Base-by-base conservation (phyloP, 768 basidiomycete species). In the Leccinum sublutescens region DNA sequence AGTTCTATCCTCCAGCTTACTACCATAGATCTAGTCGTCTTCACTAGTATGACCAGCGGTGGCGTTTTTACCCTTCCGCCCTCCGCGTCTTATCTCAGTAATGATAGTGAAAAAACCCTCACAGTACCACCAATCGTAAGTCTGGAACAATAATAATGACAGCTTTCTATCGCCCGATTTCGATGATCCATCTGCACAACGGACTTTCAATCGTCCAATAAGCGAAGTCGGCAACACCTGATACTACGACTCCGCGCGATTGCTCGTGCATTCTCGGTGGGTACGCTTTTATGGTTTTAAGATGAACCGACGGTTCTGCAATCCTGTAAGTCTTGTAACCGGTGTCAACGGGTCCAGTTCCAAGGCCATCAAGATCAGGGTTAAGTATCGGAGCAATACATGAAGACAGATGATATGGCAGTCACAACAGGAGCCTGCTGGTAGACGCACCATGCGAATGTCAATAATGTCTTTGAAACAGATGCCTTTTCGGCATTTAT, bases 11-110 rank as follows among this genome's bases (percentile, higher is more conserved):
- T 50, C 12, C 50, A 60, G 31, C 15, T 69, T 11, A 62, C 63
- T 19, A 71, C 52, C 11, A 21, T 66, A 23, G 34, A 62, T 43
- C 12, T 64, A 36, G 29, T 56, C 25, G 40, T 31, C 4, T 45
- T 60, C 10, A 34, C 25, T 29, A 51, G 12, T 19, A 40, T 52
- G 29, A 15, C 15, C 8, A 34, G 34, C 12, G 33, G 19, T 12
- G 25, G 2, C 19, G 43, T 17, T n/a, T 31, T 19, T 40, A 31
- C 34, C n/a, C 36, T 15, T 8, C 11, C 10, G 19, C 25, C 45
- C 17, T 4, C 51, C 23, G 15, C 12, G 31, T 36, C 23, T 57
- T 23, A 1, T 21, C 23, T 29, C 17, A 21, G n/a, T 27, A 17
- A 34, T n/a, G 17, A 19, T 27, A 31, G 21, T 10, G 53, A 59